phyloP scores from a whole-genome alignment of 1,284 basidiomycete genomes.

The Marasmius fiardii region DNA sequence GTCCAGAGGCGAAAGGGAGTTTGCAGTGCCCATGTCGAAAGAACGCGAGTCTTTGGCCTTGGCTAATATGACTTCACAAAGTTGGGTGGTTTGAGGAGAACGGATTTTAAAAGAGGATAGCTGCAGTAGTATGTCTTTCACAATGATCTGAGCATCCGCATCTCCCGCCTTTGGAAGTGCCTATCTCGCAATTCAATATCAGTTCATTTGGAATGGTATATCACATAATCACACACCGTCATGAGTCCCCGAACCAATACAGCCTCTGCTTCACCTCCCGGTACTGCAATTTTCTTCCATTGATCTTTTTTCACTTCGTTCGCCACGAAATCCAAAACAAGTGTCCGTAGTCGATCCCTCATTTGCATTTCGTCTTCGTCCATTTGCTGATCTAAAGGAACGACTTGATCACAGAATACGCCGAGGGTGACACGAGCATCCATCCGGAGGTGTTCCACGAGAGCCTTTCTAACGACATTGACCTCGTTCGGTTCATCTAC shows the following conservation, averaged over 20 bases:
- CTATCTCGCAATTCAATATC: constrained; percentile 27
- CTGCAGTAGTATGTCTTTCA: constrained; percentile 49
- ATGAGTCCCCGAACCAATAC: constrained; percentile 46
- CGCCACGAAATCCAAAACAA: constrained; percentile 59
- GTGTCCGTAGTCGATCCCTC: constrained; percentile 50
- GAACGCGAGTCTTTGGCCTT: constrained; percentile 35
- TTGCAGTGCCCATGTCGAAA: constrained; percentile 28
- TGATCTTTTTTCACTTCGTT: constrained; percentile 48
- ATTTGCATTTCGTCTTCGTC: constrained; percentile 60
- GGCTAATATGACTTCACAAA: constrained; percentile 43
- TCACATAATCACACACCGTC: constrained; percentile 33
- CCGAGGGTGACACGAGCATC: constrained; percentile 57
- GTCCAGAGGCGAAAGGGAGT: constrained; percentile 27
- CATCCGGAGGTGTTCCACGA: constrained; percentile 61
- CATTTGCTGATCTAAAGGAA: constrained; percentile 43
- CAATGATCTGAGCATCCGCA: constrained; percentile 42
- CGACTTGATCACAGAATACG: constrained; percentile 66
- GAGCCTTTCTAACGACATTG: constrained; percentile 52
- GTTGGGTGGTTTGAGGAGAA: constrained; percentile 34
- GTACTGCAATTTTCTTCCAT: constrained; percentile 38
- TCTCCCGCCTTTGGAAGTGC: constrained; percentile 42
- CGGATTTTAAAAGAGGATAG: constrained; percentile 41
- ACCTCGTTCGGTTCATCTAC: constrained; percentile 67
- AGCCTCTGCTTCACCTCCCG: constrained; percentile 45
- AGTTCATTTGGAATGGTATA: neutral